Base-by-base conservation (phyloP, 176 grass and related monocot species). In the Leersia perrieri region DNA sequence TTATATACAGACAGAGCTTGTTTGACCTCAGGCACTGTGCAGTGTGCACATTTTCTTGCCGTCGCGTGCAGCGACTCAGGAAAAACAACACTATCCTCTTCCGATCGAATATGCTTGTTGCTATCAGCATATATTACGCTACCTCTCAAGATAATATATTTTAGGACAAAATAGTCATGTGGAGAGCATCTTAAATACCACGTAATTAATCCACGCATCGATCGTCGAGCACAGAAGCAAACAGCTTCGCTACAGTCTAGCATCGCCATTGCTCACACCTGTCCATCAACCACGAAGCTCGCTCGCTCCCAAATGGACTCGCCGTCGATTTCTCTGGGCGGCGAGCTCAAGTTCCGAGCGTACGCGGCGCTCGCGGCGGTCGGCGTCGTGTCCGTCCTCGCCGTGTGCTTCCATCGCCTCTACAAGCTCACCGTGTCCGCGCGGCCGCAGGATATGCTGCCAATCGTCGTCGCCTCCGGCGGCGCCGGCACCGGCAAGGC, bases 391-490 rank as follows among this genome's bases (percentile, higher is more conserved):
- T 72, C 11, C 40, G 22, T 77, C 31, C 79, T 87, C 66, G 33
- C 44, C 20, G 25, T 53, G 16, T 70, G 42, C 41, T 77, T 87
- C 79, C 78, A 73, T 79, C 42, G 42, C 9, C 41, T 87, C 20
- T 87, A 87, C 79, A 72, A 23, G 73, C 73, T 87, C 86, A 83
- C 79, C 57, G 79, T 82, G 66, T 83, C 58, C 20, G 73, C 79
- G 79, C 66, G 86, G 51, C 86, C 86, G 6, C 20, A 87, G 86
- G 86, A 87, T 73, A 83, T 77, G 73, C 2, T 77, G 33, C 55
- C 40, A 14, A 1, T 60, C n/a, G 67, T 16, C 55, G 5, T 11
- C 38, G 0, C 65, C 20, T n/a, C 1, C 35, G 14, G 16, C 49
- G 64, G 26, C 28, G 31, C 23, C 14, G 40, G n/a, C n/a, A n/a